phyloP scores from a whole-genome alignment of 805 yeast species.

The Ogataea paraovalis region DNA sequence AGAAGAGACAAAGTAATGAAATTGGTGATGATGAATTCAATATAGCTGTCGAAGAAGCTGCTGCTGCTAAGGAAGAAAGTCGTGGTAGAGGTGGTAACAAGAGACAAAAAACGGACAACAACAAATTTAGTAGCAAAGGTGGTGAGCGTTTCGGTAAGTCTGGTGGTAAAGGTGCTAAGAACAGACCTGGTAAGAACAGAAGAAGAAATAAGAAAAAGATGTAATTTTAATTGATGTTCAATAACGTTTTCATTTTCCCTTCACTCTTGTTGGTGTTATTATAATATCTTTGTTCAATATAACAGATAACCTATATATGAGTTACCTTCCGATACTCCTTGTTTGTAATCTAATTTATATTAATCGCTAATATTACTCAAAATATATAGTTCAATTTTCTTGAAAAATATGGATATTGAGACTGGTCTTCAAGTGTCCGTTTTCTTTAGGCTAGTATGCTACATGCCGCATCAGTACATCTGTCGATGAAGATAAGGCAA shows the following conservation, averaged over 20 bases:
- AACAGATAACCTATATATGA: neutral
- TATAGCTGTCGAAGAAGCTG: conserved; percentile 88
- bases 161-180: conserved; percentile 34
- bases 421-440: too few species aligned
- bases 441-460: too few species aligned
- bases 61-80: conserved; percentile 51
- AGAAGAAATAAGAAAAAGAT: conserved; percentile 34
- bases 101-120: conserved; percentile 50
- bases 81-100: conserved; percentile 28
- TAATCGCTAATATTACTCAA: too few species aligned
- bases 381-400: too few species aligned
- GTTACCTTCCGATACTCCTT: neutral
- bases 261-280: neutral
- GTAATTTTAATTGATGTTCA: neutral
- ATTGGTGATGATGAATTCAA: conserved; percentile 73
- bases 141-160: neutral
- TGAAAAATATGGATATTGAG: too few species aligned
- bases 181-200: conserved; percentile 55
- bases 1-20: conserved; percentile 78
- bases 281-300: too few species aligned
- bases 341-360: too few species aligned
- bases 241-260: neutral
- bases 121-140: conserved; percentile 7
- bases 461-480: too few species aligned
- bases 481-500: too few species aligned